Base-by-base conservation (phyloP, 768 basidiomycete genomes). In the Auricularia cornea region DNA sequence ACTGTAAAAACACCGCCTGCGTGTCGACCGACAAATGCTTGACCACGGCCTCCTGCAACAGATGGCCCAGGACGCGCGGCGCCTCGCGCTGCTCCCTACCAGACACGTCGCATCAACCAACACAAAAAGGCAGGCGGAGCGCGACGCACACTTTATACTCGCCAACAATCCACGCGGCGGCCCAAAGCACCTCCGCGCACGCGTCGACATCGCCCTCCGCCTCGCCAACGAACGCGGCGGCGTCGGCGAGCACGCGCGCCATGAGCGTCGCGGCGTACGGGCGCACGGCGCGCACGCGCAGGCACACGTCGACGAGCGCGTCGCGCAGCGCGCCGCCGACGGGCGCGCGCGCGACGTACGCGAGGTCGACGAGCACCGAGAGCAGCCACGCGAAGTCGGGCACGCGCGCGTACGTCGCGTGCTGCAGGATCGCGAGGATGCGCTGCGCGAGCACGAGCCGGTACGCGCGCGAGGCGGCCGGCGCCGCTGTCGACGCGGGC, bases 361-460 rank as follows among this genome's bases (percentile, higher is more conserved):
- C 87, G 10, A 98, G 80, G 70, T 98, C 94, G 56, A 98, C 84
- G 31, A 98, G 84, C 8, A 95, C 93, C 3, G 96, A 97, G 26
- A 98, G 81, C 73, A 94, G 97, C 96, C 97, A 99, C 71, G 98
- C 92, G 71, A 98, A 98, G 75, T 98, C 95, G 54, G 83, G 80
- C 30, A 99, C 81, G 69, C 94, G 89, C 60, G 88, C 86, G 72
- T 96, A 98, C 26, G 88, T 89, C 40, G 86, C 86, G 62, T 84
- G 83, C 2, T 92, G 89, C 63, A 92, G 89, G 68, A 98, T 90
- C n/a, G 80, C 76, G n/a, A 98, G 80, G 65, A 98, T 90, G 20
- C 85, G 82, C 66, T 89, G 85, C 10, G 91, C 82, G 33, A 98
- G 83, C 51, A 86, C 84, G 26, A 94, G 80, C 20, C 97, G 90